Evolutionary conservation across 768 basidiomycete species (phyloP).

Genomic region (Thelephora ganbajun): DNA sequence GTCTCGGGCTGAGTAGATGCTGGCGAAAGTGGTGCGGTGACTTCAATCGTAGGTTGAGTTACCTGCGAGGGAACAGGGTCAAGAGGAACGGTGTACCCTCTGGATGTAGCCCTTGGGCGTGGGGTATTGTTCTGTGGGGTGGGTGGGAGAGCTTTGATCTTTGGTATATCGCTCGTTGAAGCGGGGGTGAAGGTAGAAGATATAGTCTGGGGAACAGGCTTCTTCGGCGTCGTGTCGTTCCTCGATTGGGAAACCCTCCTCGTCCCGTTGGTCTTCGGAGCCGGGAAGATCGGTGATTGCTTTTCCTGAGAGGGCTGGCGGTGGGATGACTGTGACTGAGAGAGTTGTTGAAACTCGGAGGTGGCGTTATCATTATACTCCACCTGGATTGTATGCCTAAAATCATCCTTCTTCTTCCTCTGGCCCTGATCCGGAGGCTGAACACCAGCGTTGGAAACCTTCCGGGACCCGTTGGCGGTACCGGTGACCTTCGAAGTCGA

Average conservation of each 20-base stretch:
- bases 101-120: conserved; percentile 3
- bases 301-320: conserved; percentile 8
- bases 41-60: conserved; percentile 15
- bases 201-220: conserved; percentile 2
- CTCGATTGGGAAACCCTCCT: conserved; percentile 8
- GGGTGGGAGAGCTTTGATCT: conserved; percentile 17
- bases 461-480: conserved; percentile 1
- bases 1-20: no score
- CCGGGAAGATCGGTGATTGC: neutral
- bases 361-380: conserved; percentile 59
- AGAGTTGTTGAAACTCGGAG: no score
- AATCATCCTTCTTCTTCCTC: conserved; percentile 36
- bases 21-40: conserved; percentile 16
- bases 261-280: conserved; percentile 1
- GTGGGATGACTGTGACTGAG: conserved; percentile 16
- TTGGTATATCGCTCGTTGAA: conserved; percentile 5
- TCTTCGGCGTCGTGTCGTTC: neutral
- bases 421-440: conserved; percentile 23
- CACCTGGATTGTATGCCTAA: conserved; percentile 91
- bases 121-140: conserved; percentile 7
- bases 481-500: neutral
- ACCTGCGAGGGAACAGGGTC: conserved; percentile 1
- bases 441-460: conserved; percentile 16
- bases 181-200: no score
- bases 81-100: conserved; percentile 4